These are phyloP conservation scores for Pelargonium australe DNA, from an alignment of 441 rosid genomes.

Conservation along the genomic window DNA sequence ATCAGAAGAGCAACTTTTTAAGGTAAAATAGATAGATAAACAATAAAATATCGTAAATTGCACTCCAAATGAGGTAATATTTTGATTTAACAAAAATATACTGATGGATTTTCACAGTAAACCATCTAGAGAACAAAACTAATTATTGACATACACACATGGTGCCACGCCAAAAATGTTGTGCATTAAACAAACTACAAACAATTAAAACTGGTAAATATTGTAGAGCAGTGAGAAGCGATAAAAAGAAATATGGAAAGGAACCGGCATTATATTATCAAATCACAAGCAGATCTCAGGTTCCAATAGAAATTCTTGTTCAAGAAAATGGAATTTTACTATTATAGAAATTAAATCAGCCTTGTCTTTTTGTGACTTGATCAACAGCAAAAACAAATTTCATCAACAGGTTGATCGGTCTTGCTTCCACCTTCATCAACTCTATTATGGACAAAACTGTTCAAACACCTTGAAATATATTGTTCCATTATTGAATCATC, in stretches of 20 bases:
- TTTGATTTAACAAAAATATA: background rate
- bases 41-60: background rate
- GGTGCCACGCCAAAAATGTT: background rate
- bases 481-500: background rate
- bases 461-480: background rate
- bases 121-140: background rate
- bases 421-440: background rate
- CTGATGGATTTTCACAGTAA: background rate
- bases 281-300: background rate
- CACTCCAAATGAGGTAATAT: background rate
- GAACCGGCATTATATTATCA: background rate
- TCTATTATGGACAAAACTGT: background rate
- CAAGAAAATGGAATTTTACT: background rate
- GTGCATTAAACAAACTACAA: background rate
- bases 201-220: background rate
- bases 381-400: background rate
- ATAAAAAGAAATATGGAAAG: background rate
- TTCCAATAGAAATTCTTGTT: background rate
- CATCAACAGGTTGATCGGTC: background rate
- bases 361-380: background rate
- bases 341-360: background rate
- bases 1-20: background rate
- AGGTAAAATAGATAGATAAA: background rate
- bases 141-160: background rate
- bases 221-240: background rate